Percentiles rank a stretch among this genome's conserved stretches.
Evolutionary conservation across 2,329 filamentous ascomycete species (phyloP).

Genomic region (Acephala macrosclerotiorum): DNA sequence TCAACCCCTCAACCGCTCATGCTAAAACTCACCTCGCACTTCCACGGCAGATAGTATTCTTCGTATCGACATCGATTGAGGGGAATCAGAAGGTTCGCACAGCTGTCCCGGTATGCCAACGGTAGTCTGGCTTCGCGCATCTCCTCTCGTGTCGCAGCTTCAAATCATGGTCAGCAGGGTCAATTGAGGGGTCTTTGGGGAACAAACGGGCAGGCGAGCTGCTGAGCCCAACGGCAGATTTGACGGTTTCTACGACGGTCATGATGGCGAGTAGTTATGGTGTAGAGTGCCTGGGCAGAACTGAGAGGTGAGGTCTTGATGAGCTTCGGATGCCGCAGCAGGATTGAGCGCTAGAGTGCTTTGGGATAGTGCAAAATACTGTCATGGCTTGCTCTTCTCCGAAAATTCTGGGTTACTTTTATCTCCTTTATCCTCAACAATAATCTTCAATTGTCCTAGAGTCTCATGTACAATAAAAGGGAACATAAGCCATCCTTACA

Average conservation of each 20-base stretch:
- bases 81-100: slow-evolving; percentile 92
- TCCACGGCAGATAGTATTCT: slow-evolving; percentile 96
- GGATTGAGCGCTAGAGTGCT: neutral
- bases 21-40: slow-evolving; percentile 79
- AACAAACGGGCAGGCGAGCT: slow-evolving; percentile 36
- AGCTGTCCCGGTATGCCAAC: slow-evolving; percentile 92
- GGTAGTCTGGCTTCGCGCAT: slow-evolving; percentile 93
- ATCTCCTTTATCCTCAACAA: too few species aligned
- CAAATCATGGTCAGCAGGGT: slow-evolving; percentile 22
- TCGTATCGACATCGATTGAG: slow-evolving; percentile 94
- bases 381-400: too few species aligned
- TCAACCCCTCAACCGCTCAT: neutral
- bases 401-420: too few species aligned
- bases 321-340: neutral
- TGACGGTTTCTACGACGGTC: slow-evolving; percentile 55
- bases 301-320: neutral
- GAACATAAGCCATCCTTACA: too few species aligned
- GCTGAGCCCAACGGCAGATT: slow-evolving; percentile 54
- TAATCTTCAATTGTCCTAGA: too few species aligned
- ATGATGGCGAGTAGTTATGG: slow-evolving; percentile 42
- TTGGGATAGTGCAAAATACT: neutral
- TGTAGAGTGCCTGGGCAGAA: neutral
- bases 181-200: slow-evolving; percentile 9
- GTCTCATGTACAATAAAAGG: too few species aligned
- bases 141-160: slow-evolving; percentile 84